Evolutionary conservation across 2,329 filamentous ascomycete genomes (phyloP).

Genomic region (Coleophoma eucalyptorum): DNA sequence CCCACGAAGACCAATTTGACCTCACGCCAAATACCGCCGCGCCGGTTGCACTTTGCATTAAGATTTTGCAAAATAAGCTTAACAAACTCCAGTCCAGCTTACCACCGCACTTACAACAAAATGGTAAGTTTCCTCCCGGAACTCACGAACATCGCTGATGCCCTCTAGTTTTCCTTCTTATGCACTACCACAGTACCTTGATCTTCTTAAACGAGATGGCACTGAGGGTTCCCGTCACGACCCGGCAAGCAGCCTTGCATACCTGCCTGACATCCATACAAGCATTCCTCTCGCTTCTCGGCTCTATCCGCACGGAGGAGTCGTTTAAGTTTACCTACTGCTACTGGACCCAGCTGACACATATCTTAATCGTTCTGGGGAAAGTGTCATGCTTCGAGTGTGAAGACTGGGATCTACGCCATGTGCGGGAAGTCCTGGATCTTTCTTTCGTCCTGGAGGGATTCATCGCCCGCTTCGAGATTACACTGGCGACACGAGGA

Average conservation of each 20-base stretch:
- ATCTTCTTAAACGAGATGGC: conserved; percentile 2
- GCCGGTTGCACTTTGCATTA: conserved; percentile 1
- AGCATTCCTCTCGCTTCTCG: not conserved
- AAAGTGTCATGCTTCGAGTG: conserved; percentile 3
- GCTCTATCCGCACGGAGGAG: conserved; percentile 1
- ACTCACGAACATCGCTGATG: not conserved
- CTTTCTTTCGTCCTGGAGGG: conserved; percentile 2
- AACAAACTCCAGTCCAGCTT: not conserved
- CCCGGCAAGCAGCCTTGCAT: conserved; percentile 1
- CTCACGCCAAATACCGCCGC: not conserved
- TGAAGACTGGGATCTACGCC: conserved; percentile 1
- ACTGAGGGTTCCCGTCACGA: not conserved
- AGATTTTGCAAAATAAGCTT: conserved; percentile 2
- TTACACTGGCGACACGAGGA: not conserved
- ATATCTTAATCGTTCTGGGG: not conserved
- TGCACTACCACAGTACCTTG: conserved; percentile 4
- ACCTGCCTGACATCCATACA: conserved; percentile 2
- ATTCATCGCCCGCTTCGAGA: conserved; percentile 1
- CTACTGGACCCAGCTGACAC: conserved; percentile 1
- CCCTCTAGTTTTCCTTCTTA: conserved; percentile 1
- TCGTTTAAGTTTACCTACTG: conserved; percentile 1
- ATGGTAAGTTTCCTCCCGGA: not conserved
- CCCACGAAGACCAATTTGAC: not conserved
- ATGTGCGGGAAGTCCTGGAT: conserved; percentile 2
- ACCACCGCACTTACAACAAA: conserved; percentile 3